phyloP scores from a whole-genome alignment of 257 asterid genomes.

The Nicotiana paniculata region DNA sequence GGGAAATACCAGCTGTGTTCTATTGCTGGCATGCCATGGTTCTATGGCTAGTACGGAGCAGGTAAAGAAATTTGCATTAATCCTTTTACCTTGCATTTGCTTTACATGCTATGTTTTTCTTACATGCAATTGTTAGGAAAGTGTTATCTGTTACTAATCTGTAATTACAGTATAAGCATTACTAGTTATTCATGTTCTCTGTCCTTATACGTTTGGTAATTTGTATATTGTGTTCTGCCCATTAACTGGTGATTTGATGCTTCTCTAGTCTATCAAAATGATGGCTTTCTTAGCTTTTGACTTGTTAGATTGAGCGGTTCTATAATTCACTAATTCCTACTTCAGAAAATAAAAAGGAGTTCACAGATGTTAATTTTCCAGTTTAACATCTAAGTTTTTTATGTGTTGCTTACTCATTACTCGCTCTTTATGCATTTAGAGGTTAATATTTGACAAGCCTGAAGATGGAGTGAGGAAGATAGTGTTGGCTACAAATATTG shows the following conservation, averaged over 20 bases:
- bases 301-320: conserved; percentile 2
- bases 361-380: not conserved
- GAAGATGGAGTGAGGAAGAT: conserved; percentile 79
- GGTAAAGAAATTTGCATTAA: conserved; percentile 28
- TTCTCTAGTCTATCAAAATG: not conserved
- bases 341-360: not conserved
- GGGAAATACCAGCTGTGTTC: conserved; percentile 71
- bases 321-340: not conserved
- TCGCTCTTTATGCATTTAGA: conserved; percentile 35
- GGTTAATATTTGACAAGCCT: conserved; percentile 72
- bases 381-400: not conserved
- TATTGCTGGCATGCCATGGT: conserved; percentile 88
- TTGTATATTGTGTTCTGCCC: not conserved
- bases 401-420: not conserved
- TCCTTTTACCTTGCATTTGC: not conserved
- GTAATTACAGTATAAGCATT: not conserved
- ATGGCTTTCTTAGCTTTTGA: not conserved
- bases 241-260: not conserved
- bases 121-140: not conserved
- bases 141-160: not conserved
- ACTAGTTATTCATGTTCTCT: not conserved
- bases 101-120: not conserved
- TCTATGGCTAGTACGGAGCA: conserved; percentile 94
- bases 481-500: conserved; percentile 86
- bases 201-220: not conserved